Evolutionary conservation across 352 stramenopile genomes (phyloP).

Genomic region (Thraustochytrium sp.): DNA sequence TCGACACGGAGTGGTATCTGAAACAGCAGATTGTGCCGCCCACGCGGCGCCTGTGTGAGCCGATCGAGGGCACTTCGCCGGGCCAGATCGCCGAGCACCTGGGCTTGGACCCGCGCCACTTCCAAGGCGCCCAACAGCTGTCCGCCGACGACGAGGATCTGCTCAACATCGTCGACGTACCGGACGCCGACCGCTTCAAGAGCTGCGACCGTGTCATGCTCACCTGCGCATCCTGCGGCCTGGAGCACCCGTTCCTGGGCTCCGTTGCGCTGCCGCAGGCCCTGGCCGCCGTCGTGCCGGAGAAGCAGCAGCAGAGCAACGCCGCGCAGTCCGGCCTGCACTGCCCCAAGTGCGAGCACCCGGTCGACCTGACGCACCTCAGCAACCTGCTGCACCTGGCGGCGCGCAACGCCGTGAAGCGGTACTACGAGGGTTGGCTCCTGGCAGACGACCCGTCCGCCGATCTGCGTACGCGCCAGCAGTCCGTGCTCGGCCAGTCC

Average conservation of each 20-base stretch:
- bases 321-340: neutral
- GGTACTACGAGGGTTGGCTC: slow-evolving; percentile 38
- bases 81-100: slow-evolving; percentile 89
- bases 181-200: slow-evolving; percentile 63
- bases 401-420: neutral
- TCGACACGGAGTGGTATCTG: slow-evolving; percentile 78
- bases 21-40: slow-evolving; percentile 91
- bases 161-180: slow-evolving; percentile 58
- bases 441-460: slow-evolving; percentile 41
- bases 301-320: neutral
- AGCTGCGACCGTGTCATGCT: slow-evolving; percentile 9
- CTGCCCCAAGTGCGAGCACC: neutral
- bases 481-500: neutral
- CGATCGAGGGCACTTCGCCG: slow-evolving; percentile 93
- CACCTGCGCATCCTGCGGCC: neutral
- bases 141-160: slow-evolving; percentile 56
- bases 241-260: slow-evolving; percentile 12
- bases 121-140: slow-evolving; percentile 58
- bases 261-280: neutral
- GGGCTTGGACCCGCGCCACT: slow-evolving; percentile 90
- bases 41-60: slow-evolving; percentile 93
- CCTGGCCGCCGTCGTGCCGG: neutral
- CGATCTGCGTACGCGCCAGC: slow-evolving; percentile 31
- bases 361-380: neutral
- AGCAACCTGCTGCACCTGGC: slow-evolving; percentile 13